Conservation (phyloP, 148 eudicot genomes). For the Drosera capensis region DNA sequence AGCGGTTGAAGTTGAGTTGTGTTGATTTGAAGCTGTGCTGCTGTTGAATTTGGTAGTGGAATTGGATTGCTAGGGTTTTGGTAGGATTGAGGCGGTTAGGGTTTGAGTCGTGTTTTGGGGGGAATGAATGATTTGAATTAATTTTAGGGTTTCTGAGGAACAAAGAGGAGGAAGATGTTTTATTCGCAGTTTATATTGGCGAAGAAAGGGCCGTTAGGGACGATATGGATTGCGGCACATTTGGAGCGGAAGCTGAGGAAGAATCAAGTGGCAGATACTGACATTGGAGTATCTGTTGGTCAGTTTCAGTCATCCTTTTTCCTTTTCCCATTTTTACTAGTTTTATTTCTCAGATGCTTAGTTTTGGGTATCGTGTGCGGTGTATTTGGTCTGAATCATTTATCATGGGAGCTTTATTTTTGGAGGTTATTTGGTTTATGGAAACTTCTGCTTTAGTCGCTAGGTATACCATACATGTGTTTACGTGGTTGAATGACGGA, state of each 20-base stretch:
- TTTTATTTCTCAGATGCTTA: neutral
- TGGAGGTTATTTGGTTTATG: too few relatives aligned
- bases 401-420: too few relatives aligned
- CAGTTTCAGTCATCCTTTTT: constrained; percentile 10
- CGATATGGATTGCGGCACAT: constrained; percentile 96
- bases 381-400: too few relatives aligned
- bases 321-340: neutral
- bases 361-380: too few relatives aligned
- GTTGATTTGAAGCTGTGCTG: too few relatives aligned
- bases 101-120: neutral
- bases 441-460: too few relatives aligned
- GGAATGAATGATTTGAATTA: constrained; percentile 7
- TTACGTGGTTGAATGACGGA: too few relatives aligned
- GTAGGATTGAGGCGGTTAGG: too few relatives aligned
- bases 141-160: constrained; percentile 8
- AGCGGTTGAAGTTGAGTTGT: too few relatives aligned
- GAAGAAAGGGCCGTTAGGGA: constrained; percentile 89
- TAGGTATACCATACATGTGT: too few relatives aligned
- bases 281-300: constrained; percentile 93
- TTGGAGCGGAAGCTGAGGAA: constrained; percentile 85
- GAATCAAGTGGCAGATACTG: constrained; percentile 92
- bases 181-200: constrained; percentile 90
- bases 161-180: constrained; percentile 36
- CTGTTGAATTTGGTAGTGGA: too few relatives aligned
- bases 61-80: too few relatives aligned